Evolutionary conservation across 176 grass and related monocot genomes (phyloP).

Genomic region (Oryza glumipatula): DNA sequence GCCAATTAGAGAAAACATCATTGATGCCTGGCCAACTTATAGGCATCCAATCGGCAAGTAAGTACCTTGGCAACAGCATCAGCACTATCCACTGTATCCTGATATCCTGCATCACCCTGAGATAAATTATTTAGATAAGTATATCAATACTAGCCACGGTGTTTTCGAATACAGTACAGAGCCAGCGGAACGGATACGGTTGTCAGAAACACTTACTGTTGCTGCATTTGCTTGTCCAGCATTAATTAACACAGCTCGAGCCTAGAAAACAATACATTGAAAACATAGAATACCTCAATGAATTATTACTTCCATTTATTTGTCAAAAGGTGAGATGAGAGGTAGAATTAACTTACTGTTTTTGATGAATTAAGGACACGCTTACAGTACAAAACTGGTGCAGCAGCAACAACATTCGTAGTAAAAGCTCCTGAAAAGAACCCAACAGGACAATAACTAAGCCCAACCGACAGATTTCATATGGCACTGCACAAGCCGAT

Average conservation of each 20-base stretch:
- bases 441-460: background rate
- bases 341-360: constrained; percentile 51
- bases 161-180: constrained; percentile 13
- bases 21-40: background rate
- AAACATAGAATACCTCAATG: background rate
- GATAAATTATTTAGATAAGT: constrained; percentile 37
- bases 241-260: constrained; percentile 87
- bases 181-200: background rate
- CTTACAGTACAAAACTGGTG: constrained; percentile 90
- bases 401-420: constrained; percentile 88
- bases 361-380: constrained; percentile 58
- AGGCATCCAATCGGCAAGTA: background rate
- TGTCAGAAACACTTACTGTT: constrained; percentile 75
- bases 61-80: constrained; percentile 85
- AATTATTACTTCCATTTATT: background rate
- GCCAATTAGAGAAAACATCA: constrained; percentile 29
- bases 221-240: constrained; percentile 99
- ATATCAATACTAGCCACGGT: constrained; percentile 28
- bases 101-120: constrained; percentile 92
- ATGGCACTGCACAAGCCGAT: background rate
- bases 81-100: constrained; percentile 89
- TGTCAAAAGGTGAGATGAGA: background rate
- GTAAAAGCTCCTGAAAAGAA: constrained; percentile 82
- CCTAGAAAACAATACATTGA: constrained; percentile 47
- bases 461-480: background rate